Conservation (phyloP, 1,284 basidiomycete species). For the Malassezia globosa region DNA sequence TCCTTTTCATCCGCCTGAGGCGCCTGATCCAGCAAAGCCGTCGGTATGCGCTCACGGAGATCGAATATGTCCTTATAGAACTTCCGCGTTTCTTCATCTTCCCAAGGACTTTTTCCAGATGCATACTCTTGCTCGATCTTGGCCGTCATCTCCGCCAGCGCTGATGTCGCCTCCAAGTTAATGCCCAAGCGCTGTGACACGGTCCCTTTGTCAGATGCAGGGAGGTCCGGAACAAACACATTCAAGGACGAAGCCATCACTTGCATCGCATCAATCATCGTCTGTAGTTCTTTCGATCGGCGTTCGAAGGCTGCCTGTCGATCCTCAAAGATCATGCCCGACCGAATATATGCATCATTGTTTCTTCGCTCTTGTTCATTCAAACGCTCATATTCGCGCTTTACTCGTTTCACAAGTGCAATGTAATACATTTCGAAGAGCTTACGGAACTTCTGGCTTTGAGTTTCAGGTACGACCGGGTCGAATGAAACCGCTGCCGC, state of each 20-base stretch:
- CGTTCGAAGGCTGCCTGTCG: constrained; percentile 96
- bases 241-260: constrained; percentile 72
- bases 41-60: constrained; percentile 79
- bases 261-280: constrained; percentile 51
- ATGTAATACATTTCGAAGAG: constrained; percentile 91
- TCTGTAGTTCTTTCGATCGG: constrained; percentile 90
- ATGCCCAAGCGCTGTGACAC: constrained; percentile 49
- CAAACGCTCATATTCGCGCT: constrained; percentile 58
- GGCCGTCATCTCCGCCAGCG: constrained; percentile 49
- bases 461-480: constrained; percentile 56
- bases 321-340: constrained; percentile 97
- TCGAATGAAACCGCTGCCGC: background rate
- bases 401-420: constrained; percentile 74
- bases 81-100: constrained; percentile 86
- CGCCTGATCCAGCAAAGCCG: constrained; percentile 57
- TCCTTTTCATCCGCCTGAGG: constrained; percentile 50
- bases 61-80: constrained; percentile 93
- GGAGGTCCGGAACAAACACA: constrained; percentile 66
- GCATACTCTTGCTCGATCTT: constrained; percentile 33
- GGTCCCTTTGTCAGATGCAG: constrained; percentile 56
- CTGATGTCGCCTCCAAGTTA: constrained; percentile 49
- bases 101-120: constrained; percentile 69
- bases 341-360: constrained; percentile 95
- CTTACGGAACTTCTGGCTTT: constrained; percentile 75
- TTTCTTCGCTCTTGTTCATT: constrained; percentile 93